Evolutionary conservation across 805 yeast genomes (phyloP), one percentile per base, ranked within the genome.

Genomic region (Candida namnaoensis): DNA sequence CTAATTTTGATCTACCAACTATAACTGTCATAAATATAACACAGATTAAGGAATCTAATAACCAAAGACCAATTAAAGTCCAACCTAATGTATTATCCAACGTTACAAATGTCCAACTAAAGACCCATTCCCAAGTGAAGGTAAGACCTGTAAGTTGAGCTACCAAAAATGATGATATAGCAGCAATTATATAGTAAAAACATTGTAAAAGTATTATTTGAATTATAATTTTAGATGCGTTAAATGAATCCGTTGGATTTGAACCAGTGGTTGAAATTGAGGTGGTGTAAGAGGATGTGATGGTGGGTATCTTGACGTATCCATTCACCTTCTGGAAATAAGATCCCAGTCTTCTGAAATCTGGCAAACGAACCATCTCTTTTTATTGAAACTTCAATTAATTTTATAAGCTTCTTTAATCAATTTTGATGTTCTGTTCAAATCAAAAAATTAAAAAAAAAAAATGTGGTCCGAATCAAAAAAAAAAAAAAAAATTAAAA

Each of bases 1-100:
- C 98, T 39, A 91, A 66, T 59, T 91, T 93, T 35, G 95, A 84
- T 43, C 98, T 69, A 0, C 98, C 96, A 11, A 91, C 96, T 26
- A 91, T 79, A 2, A 90, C 62, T 1, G 95, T 87, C 55, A 91
- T 79, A 56, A 87, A 88, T 10, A 87, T 60, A 1, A 88, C 96
- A 50, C 95, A 82, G 35, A 93, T 66, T 36, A 93, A 69, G 0
- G 96, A 72, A 57, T 85, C 95, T 39, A 88, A 60, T 13, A 91
- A 65, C 98, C 98, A 91, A 43, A 90, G 60, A 7, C 76, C 58
- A 32, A 82, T 74, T 36, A 91, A 62, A 0, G 85, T 78, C 56
- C 88, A 66, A 2, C 98, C 98, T 57, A 85, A 66, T 1, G 95
- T 78, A 55, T 86, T 88, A 39, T 82, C 84, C 45, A 80, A 67